A percentile compares a stretch with the other conserved stretches of the same genome.
Evolutionary conservation across 2,329 filamentous ascomycete species (phyloP).

Genomic region (Didymella pomorum): DNA sequence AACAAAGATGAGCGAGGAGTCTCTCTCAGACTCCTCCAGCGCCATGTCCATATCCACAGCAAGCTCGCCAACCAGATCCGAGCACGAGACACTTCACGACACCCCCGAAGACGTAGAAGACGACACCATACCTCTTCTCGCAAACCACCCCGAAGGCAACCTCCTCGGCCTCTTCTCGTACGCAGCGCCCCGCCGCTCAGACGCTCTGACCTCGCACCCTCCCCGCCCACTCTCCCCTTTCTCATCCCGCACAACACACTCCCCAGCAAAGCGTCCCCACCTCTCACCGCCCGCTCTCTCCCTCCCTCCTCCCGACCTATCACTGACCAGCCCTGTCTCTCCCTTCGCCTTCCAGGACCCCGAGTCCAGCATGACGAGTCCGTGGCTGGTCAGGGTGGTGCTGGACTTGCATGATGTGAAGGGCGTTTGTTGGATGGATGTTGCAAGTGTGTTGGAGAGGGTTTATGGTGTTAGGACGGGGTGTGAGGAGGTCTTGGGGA

Average conservation of each 20-base stretch:
- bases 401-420: constrained; percentile 48
- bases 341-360: constrained; percentile 44
- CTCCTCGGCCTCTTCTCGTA: constrained; percentile 12
- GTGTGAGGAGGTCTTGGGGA: constrained; percentile 47
- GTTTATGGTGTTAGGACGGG: constrained; percentile 46
- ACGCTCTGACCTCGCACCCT: constrained; percentile 10
- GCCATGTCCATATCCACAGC: constrained; percentile 30
- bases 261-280: constrained; percentile 4
- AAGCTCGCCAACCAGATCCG: constrained; percentile 39
- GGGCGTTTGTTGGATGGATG: constrained; percentile 49
- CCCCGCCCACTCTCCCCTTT: neutral
- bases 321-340: constrained; percentile 18
- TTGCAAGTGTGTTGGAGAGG: constrained; percentile 46
- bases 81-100: constrained; percentile 7
- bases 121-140: too few species aligned
- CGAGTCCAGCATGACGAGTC: constrained; percentile 40
- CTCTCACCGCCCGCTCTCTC: constrained; percentile 2
- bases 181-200: constrained; percentile 1
- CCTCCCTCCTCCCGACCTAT: neutral
- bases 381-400: constrained; percentile 49
- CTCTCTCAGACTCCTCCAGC: constrained; percentile 34
- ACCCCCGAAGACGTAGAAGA: constrained; percentile 15
- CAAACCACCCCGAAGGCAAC: constrained; percentile 8
- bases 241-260: neutral
- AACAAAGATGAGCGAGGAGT: constrained; percentile 46